A percentile compares a stretch with the other conserved stretches of the same genome.
Evolutionary conservation across 2,329 filamentous ascomycete genomes (phyloP).

Genomic region (Sporothrix brunneoviolacea): DNA sequence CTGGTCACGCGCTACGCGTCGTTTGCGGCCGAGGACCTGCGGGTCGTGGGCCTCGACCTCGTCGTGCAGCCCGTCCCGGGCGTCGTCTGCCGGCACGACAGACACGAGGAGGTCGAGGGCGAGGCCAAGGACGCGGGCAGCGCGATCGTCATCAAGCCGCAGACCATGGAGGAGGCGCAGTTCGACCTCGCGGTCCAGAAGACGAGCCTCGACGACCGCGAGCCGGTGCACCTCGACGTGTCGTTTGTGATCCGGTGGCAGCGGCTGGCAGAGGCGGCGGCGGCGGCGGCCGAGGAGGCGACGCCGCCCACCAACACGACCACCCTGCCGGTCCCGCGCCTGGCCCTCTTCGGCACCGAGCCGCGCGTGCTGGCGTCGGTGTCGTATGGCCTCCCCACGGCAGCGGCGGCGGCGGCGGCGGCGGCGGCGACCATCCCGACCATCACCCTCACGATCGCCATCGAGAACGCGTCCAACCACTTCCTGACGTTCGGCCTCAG

Average conservation of each 20-base stretch:
- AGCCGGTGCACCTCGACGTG: conserved; percentile 66
- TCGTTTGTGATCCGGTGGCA: conserved; percentile 73
- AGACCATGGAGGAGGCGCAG: conserved; percentile 62
- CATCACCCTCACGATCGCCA: conserved; percentile 46
- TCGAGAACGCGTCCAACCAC: conserved; percentile 92
- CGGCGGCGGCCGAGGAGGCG: conserved; percentile 17
- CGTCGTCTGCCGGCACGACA: conserved; percentile 50
- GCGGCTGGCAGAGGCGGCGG: conserved; percentile 38
- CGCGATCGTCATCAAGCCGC: conserved; percentile 55
- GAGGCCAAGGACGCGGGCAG: conserved; percentile 32
- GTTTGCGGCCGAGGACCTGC: conserved; percentile 66
- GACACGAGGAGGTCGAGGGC: conserved; percentile 31
- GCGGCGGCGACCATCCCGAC: no score
- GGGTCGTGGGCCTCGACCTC: conserved; percentile 53
- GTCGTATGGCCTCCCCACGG: conserved; percentile 30
- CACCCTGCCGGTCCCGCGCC: conserved; percentile 68
- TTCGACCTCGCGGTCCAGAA: conserved; percentile 75
- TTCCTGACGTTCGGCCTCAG: conserved; percentile 86
- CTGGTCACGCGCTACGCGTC: conserved; percentile 68
- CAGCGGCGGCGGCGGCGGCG: no score
- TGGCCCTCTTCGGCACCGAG: conserved; percentile 74
- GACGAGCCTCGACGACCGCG: conserved; percentile 71
- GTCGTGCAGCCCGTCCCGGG: conserved; percentile 47
- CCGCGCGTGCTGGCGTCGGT: conserved; percentile 70
- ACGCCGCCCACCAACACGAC: conserved; percentile 49